Conservation (phyloP, 352 stramenopile species). For the Pythium biforme region DNA sequence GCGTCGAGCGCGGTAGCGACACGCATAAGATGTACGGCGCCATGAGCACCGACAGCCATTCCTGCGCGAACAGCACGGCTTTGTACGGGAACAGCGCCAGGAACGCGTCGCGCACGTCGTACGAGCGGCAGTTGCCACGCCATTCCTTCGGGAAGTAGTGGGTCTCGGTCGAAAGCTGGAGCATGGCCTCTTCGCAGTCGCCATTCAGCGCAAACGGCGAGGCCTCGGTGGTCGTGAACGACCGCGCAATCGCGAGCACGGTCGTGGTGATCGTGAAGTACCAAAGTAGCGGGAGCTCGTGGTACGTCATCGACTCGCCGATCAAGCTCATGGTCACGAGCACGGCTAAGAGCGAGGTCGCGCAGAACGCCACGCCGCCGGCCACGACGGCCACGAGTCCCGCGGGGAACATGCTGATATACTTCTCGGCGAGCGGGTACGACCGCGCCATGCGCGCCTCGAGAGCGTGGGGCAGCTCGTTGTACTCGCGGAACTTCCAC, state of each 20-base stretch:
- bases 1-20: slow-evolving; percentile 89
- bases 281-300: slow-evolving; percentile 94
- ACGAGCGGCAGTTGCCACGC: slow-evolving; percentile 82
- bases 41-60: slow-evolving; percentile 93
- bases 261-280: slow-evolving; percentile 93
- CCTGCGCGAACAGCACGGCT: slow-evolving; percentile 90
- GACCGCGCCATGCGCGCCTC: slow-evolving; percentile 92
- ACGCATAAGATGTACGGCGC: slow-evolving; percentile 96
- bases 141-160: slow-evolving; percentile 97
- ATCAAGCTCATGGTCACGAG: slow-evolving; percentile 92
- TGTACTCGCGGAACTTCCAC: slow-evolving; percentile 97
- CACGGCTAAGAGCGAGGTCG: slow-evolving; percentile 94
- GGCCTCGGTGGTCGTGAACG: slow-evolving; percentile 59
- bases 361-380: slow-evolving; percentile 93
- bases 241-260: slow-evolving; percentile 79
- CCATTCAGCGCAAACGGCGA: slow-evolving; percentile 76
- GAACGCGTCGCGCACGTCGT: slow-evolving; percentile 88
- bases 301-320: slow-evolving; percentile 96
- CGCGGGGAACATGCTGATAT: slow-evolving; percentile 93
- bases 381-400: slow-evolving; percentile 89
- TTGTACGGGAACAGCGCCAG: slow-evolving; percentile 94
- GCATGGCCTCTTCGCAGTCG: slow-evolving; percentile 84
- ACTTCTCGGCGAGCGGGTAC: slow-evolving; percentile 91
- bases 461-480: slow-evolving; percentile 97
- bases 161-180: slow-evolving; percentile 88